phyloP scores from a whole-genome alignment of 306 rosid species.

The Fagus crenata region DNA sequence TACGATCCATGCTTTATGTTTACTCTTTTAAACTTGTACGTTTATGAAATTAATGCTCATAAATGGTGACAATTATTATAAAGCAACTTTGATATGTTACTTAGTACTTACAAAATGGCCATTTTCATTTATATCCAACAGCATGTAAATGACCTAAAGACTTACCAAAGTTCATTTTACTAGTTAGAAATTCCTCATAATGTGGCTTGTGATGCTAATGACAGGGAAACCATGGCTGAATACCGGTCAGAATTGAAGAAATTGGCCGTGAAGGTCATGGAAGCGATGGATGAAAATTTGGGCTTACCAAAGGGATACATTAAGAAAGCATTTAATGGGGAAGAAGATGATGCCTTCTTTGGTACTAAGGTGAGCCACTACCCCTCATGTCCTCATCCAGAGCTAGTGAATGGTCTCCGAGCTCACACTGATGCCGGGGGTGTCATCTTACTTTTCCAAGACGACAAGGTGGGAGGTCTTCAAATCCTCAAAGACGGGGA shows the following conservation, averaged over 20 bases:
- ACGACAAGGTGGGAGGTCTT: slow-evolving; percentile 85
- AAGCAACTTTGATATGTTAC: no score
- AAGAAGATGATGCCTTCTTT: slow-evolving; percentile 66
- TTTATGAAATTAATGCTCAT: not conserved
- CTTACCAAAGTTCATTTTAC: not conserved
- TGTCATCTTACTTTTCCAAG: slow-evolving; percentile 87
- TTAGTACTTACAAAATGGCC: no score
- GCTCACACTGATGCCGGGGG: slow-evolving; percentile 99
- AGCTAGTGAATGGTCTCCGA: slow-evolving; percentile 77
- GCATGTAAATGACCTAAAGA: no score
- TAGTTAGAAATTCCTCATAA: not conserved
- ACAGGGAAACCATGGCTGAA: slow-evolving; percentile 83
- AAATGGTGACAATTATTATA: no score
- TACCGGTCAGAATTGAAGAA: slow-evolving; percentile 68
- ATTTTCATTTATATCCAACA: no score
- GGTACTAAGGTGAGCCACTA: slow-evolving; percentile 99
- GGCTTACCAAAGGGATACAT: slow-evolving; percentile 70
- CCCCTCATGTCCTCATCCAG: slow-evolving; percentile 89
- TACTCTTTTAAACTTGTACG: not conserved
- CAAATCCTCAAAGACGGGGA: slow-evolving; percentile 88
- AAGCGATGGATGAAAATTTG: slow-evolving; percentile 90
- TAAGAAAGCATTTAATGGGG: slow-evolving; percentile 68
- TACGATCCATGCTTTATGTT: not conserved
- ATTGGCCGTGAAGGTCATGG: slow-evolving; percentile 67
- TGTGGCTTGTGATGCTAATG: slow-evolving; percentile 18